These are phyloP conservation scores for Cubamyces sp. DNA, from an alignment of 768 basidiomycete species.

Conservation along the genomic window DNA sequence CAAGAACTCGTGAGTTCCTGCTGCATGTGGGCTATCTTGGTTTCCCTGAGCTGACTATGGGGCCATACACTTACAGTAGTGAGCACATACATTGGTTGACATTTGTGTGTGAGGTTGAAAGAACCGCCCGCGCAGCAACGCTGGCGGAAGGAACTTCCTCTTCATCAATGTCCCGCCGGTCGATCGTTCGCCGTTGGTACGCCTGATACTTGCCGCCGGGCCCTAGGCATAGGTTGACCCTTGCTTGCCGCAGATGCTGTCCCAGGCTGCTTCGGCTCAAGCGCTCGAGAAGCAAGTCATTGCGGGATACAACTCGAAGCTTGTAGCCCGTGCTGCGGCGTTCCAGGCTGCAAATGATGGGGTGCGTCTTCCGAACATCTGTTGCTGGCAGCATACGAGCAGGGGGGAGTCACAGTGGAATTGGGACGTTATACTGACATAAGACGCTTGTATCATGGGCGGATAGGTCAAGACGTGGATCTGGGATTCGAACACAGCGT, in stretches of 20 bases:
- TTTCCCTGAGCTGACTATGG: neutral
- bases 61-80: neutral
- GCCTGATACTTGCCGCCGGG: constrained; percentile 33
- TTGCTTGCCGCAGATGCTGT: constrained; percentile 47
- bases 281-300: constrained; percentile 51
- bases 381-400: no score
- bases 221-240: neutral
- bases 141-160: constrained; percentile 63
- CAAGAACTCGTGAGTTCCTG: constrained; percentile 47
- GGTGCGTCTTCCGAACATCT: constrained; percentile 33
- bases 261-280: constrained; percentile 44
- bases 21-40: neutral
- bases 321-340: constrained; percentile 43
- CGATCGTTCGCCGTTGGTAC: constrained; percentile 60
- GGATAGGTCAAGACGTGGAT: constrained; percentile 49
- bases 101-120: constrained; percentile 19
- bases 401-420: no score
- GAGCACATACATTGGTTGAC: neutral
- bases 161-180: constrained; percentile 66
- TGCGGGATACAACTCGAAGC: constrained; percentile 53
- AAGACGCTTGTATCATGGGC: neutral
- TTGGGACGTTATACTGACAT: no score
- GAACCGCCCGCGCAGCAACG: constrained; percentile 43
- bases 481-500: constrained; percentile 55
- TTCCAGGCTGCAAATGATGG: constrained; percentile 51